A percentile compares a stretch with the other conserved stretches of the same genome.
These are phyloP conservation scores for Naematelia aurantialba DNA, from an alignment of 768 basidiomycete species.

Conservation along the genomic window DNA sequence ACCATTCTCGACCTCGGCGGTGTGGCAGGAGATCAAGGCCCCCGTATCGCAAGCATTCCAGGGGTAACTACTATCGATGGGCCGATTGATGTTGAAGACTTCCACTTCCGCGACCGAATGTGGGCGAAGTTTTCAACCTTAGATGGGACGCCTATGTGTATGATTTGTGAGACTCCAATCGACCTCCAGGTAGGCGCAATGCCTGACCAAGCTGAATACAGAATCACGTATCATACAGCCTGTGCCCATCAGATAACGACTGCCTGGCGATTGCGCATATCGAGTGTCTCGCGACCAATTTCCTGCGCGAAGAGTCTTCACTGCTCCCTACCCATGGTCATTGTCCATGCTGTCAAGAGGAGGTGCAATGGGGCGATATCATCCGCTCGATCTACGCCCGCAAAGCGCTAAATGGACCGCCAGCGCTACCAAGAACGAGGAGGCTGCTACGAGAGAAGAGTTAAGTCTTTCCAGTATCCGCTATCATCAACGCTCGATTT, in stretches of 20 bases:
- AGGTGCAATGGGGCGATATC: conserved; percentile 47
- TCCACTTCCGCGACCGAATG: conserved; percentile 23
- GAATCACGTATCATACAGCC: conserved; percentile 44
- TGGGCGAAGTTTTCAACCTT: conserved; percentile 37
- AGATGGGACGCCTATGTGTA: conserved; percentile 17
- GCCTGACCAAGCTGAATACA: conserved; percentile 2
- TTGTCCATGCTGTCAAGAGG: conserved; percentile 43
- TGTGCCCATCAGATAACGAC: conserved; percentile 26
- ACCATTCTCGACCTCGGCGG: conserved; percentile 40
- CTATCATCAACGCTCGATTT: neutral
- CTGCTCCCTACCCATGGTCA: conserved; percentile 43
- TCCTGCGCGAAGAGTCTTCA: conserved; percentile 19
- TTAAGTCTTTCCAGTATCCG: neutral
- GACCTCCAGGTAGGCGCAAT: conserved; percentile 21
- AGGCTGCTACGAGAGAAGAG: neutral
- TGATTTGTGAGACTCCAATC: neutral
- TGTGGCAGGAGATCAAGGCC: conserved; percentile 35
- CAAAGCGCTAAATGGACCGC: conserved; percentile 14
- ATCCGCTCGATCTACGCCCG: conserved; percentile 48
- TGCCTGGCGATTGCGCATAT: conserved; percentile 38
- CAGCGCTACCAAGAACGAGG: neutral
- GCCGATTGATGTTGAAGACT: conserved; percentile 47
- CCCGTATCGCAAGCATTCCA: conserved; percentile 16
- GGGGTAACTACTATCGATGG: conserved; percentile 27
- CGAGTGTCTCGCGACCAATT: conserved; percentile 40